Percentiles rank a stretch among this genome's conserved stretches.
These are phyloP conservation scores for Camellia lanceoleosa DNA, from an alignment of 148 eudicot species.

Conservation along the genomic window DNA sequence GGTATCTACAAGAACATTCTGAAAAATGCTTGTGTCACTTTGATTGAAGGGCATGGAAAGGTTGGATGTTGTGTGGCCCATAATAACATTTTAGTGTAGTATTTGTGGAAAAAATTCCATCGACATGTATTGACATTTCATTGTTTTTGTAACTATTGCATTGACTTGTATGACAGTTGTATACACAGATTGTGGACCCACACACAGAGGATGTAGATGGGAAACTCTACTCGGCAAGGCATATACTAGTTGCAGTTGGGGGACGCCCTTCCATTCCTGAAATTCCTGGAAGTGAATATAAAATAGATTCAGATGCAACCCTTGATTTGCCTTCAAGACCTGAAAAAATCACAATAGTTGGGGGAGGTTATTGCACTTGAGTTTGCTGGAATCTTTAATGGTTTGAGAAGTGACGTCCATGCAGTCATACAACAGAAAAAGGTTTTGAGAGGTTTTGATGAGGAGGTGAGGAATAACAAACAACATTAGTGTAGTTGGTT, in stretches of 20 bases:
- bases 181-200: conserved; percentile 79
- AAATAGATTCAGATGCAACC: conserved; percentile 91
- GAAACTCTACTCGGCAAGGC: conserved; percentile 72
- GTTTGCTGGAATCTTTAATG: conserved; percentile 98
- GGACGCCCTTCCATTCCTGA: conserved; percentile 92
- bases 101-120: background rate
- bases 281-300: conserved; percentile 86
- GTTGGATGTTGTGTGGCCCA: conserved; percentile 34
- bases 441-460: conserved; percentile 93
- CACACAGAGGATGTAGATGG: conserved; percentile 97
- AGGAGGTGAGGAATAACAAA: conserved; percentile 57
- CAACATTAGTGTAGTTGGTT: background rate
- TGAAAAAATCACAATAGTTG: conserved; percentile 89
- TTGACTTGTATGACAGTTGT: conserved; percentile 16
- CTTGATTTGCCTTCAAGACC: conserved; percentile 91
- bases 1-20: no score
- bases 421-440: conserved; percentile 84
- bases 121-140: background rate
- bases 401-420: conserved; percentile 82
- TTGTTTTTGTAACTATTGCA: background rate
- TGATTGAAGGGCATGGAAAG: conserved; percentile 98
- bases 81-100: background rate
- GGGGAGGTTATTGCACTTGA: conserved; percentile 96
- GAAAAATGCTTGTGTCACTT: conserved; percentile 64
- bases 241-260: conserved; percentile 88